Evolutionary conservation across 768 basidiomycete species (phyloP).

Genomic region (Pleurotus cornucopiae): DNA sequence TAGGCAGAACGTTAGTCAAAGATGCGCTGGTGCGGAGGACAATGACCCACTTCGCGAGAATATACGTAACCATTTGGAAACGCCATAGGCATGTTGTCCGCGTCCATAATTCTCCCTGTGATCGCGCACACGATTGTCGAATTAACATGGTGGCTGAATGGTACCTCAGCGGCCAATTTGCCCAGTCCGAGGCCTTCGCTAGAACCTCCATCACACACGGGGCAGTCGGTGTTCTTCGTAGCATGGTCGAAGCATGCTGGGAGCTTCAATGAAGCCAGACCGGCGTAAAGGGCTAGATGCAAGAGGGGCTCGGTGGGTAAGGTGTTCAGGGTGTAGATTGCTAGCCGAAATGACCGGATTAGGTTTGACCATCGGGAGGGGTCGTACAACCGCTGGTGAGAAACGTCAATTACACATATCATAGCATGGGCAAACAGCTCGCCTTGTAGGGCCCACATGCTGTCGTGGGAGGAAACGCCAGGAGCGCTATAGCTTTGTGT

Average conservation of each 20-base stretch:
- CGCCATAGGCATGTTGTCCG: slow-evolving; percentile 87
- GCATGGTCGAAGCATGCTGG: slow-evolving; percentile 71
- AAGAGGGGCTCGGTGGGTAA: slow-evolving; percentile 86
- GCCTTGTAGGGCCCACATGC: slow-evolving; percentile 80
- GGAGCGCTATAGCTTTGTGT: slow-evolving; percentile 66
- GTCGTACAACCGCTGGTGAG: slow-evolving; percentile 75
- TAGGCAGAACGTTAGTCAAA: slow-evolving; percentile 21
- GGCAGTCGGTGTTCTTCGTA: slow-evolving; percentile 81
- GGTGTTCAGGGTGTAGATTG: slow-evolving; percentile 84
- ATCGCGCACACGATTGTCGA: slow-evolving; percentile 93
- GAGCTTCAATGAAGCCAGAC: slow-evolving; percentile 85
- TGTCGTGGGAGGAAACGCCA: slow-evolving; percentile 73
- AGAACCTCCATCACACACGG: slow-evolving; percentile 68
- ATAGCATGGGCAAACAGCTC: slow-evolving; percentile 13
- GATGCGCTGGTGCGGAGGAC: neutral
- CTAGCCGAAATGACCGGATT: slow-evolving; percentile 73
- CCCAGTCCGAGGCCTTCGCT: slow-evolving; percentile 51
- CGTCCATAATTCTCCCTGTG: slow-evolving; percentile 93
- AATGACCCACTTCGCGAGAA: slow-evolving; percentile 74
- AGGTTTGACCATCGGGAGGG: slow-evolving; percentile 71
- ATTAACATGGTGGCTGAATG: slow-evolving; percentile 90
- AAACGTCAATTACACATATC: neutral
- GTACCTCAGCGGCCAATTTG: slow-evolving; percentile 79
- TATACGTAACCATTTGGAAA: slow-evolving; percentile 92
- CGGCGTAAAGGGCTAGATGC: slow-evolving; percentile 85